phyloP scores from a whole-genome alignment of 148 eudicot genomes.

The Bassia scoparia region DNA sequence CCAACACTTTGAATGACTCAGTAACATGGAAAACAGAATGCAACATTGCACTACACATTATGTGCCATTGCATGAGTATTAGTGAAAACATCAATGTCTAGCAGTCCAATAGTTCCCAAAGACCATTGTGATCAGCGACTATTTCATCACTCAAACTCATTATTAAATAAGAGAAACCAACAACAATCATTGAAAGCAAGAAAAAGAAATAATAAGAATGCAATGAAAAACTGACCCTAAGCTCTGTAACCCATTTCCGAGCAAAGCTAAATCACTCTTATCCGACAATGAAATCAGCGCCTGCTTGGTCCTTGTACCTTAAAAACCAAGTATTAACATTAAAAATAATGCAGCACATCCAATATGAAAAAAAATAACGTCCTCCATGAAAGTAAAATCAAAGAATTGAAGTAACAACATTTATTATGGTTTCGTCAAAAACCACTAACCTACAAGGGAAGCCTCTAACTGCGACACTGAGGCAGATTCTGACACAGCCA shows the following conservation, averaged over 20 bases:
- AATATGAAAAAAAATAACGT: too few species aligned
- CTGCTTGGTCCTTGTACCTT: slow-evolving; percentile 48
- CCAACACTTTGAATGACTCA: too few species aligned
- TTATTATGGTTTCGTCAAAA: neutral
- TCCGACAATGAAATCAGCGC: slow-evolving; percentile 88
- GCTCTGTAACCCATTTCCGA: slow-evolving; percentile 71
- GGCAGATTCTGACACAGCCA: slow-evolving; percentile 28
- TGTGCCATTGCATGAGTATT: too few species aligned
- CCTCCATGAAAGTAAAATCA: neutral
- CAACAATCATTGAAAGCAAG: neutral
- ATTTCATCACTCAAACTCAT: neutral
- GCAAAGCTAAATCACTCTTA: slow-evolving; percentile 61
- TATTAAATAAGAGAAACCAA: neutral
- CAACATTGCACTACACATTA: too few species aligned
- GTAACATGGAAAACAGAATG: too few species aligned
- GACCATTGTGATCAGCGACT: too few species aligned
- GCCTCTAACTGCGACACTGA: slow-evolving; percentile 19
- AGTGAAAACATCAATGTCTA: too few species aligned
- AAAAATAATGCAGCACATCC: slow-evolving; percentile 18
- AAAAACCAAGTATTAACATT: neutral
- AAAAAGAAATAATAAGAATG: neutral
- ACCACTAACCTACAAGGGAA: slow-evolving; percentile 24
- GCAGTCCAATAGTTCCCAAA: too few species aligned
- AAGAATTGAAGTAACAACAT: neutral
- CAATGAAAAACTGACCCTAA: slow-evolving; percentile 58